A percentile compares a stretch with the other conserved stretches of the same genome.
These are phyloP conservation scores for Aureobasidium leucospermi DNA, from an alignment of 2,329 filamentous ascomycete genomes.

Conservation along the genomic window DNA sequence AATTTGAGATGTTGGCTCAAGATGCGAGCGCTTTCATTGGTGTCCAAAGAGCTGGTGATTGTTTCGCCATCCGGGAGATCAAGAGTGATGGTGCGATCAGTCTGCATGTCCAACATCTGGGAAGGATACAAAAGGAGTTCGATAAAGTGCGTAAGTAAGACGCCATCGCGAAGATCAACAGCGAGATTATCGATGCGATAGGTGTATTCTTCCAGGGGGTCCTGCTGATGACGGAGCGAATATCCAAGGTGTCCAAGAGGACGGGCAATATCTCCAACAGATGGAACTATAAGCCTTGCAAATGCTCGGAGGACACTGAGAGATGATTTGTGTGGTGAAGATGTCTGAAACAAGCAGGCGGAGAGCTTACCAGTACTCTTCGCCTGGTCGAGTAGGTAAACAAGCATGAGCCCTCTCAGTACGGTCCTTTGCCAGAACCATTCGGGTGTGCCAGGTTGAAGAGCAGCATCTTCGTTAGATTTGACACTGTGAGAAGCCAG, in stretches of 20 bases:
- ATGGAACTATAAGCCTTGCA: constrained; percentile 48
- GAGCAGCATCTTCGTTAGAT: constrained; percentile 1
- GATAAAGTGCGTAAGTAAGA: constrained; percentile 52
- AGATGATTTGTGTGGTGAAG: constrained; percentile 51
- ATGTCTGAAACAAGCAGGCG: constrained; percentile 44
- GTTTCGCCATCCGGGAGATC: constrained; percentile 39
- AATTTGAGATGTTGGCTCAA: constrained; percentile 53
- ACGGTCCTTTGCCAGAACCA: constrained; percentile 50
- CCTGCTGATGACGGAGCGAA: constrained; percentile 47
- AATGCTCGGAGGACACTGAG: constrained; percentile 45
- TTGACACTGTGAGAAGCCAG: constrained; percentile 1
- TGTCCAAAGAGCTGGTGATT: constrained; percentile 29
- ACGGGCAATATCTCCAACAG: constrained; percentile 50
- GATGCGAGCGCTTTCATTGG: constrained; percentile 32
- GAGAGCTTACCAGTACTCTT: constrained; percentile 33
- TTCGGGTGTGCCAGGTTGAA: constrained; percentile 32
- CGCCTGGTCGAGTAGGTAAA: constrained; percentile 51
- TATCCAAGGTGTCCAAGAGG: constrained; percentile 51
- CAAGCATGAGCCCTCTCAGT: constrained; percentile 52
- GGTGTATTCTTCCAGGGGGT: constrained; percentile 51
- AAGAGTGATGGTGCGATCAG: constrained; percentile 37
- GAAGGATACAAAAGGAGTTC: constrained; percentile 48
- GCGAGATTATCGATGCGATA: constrained; percentile 55
- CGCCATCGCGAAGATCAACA: constrained; percentile 54
- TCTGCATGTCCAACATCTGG: constrained; percentile 17